Evolutionary conservation across 345 rosid species (phyloP).

Genomic region (Acer yangbiense): DNA sequence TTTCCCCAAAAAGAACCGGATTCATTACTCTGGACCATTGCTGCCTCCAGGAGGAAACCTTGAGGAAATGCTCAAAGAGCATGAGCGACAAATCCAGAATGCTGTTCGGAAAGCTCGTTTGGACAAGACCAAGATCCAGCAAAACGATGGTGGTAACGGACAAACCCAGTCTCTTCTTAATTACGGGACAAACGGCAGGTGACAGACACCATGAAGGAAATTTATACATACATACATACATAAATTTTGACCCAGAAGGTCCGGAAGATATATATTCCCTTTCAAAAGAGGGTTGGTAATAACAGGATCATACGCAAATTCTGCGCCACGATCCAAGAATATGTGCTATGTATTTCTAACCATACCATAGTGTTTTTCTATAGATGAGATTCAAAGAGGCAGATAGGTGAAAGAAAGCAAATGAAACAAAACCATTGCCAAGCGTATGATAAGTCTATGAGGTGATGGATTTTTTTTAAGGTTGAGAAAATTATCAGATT

Average conservation of each 20-base stretch:
- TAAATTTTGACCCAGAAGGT: slow-evolving; percentile 5
- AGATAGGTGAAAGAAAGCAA: slow-evolving; percentile 8
- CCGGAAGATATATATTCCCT: slow-evolving; percentile 7
- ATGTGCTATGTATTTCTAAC: slow-evolving; percentile 15
- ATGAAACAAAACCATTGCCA: slow-evolving; percentile 5
- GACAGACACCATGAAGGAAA: slow-evolving; percentile 23
- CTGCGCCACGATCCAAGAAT: neutral
- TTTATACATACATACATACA: neutral
- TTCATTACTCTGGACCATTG: slow-evolving; percentile 78
- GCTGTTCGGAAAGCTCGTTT: slow-evolving; percentile 77
- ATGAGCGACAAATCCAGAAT: slow-evolving; percentile 74
- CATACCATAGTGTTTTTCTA: neutral
- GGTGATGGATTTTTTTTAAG: slow-evolving; percentile 5
- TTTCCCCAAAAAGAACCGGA: slow-evolving; percentile 39
- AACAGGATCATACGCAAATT: neutral
- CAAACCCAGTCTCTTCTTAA: slow-evolving; percentile 41
- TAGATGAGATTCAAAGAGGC: slow-evolving; percentile 1
- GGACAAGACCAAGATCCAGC: slow-evolving; percentile 49
- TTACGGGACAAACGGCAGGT: slow-evolving; percentile 36
- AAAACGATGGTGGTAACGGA: slow-evolving; percentile 23
- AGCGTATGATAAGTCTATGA: neutral
- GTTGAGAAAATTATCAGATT: neutral
- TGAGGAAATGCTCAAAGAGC: slow-evolving; percentile 90
- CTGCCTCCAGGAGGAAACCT: slow-evolving; percentile 64
- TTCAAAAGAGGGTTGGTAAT: slow-evolving; percentile 7